Evolutionary conservation across 345 rosid species (phyloP).

Genomic region (Psidium friedrichsthalianum): DNA sequence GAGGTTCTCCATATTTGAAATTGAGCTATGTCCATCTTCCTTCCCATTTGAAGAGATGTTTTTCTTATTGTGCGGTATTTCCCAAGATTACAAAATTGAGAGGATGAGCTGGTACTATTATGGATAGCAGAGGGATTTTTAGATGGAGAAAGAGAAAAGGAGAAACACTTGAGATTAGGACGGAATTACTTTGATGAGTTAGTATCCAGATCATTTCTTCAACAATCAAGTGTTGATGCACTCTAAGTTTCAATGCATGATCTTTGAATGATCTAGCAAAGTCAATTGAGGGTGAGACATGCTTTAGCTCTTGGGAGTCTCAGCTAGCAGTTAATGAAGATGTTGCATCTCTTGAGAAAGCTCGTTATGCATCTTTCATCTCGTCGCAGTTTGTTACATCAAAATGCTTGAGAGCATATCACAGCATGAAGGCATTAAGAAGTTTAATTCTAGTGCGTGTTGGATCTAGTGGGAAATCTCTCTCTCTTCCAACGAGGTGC

Average conservation of each 20-base stretch:
- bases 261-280: background rate
- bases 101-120: background rate
- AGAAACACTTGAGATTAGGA: background rate
- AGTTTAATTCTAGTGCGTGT: background rate
- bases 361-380: background rate
- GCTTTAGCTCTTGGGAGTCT: background rate
- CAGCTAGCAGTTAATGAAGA: background rate
- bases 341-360: background rate
- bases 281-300: background rate
- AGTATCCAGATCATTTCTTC: background rate
- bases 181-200: too few species aligned
- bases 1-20: background rate
- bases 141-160: background rate
- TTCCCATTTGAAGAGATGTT: background rate
- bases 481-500: background rate
- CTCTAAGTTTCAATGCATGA: background rate
- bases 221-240: background rate
- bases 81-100: background rate
- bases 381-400: background rate
- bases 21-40: background rate
- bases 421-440: background rate
- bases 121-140: background rate
- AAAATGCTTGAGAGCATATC: background rate
- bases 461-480: rapidly evolving
- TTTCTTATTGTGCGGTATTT: background rate